Conservation (phyloP, 441 rosid genomes). For the Adansonia madagascariensis region DNA sequence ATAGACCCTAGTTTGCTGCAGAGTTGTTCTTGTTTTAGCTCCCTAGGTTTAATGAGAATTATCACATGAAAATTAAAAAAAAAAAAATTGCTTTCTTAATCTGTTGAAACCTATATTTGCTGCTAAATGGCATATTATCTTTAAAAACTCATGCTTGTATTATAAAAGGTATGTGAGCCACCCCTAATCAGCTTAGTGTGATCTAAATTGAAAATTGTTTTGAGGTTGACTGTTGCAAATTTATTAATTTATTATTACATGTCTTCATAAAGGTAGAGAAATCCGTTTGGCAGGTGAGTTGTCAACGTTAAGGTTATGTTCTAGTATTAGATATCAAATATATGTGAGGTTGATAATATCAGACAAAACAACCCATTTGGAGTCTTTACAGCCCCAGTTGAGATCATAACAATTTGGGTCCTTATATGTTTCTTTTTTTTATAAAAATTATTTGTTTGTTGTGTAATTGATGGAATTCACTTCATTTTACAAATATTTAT, state of each 20-base stretch:
- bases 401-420: neutral
- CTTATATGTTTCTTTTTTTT: neutral
- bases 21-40: neutral
- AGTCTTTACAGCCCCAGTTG: neutral
- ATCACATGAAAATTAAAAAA: neutral
- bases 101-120: neutral
- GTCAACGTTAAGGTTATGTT: neutral
- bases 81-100: neutral
- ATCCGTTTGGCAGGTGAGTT: slow-evolving; percentile 3
- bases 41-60: neutral
- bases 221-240: neutral
- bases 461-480: neutral
- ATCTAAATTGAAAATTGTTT: neutral
- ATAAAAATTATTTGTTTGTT: neutral
- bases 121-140: neutral
- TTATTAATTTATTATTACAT: neutral
- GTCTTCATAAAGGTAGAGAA: neutral
- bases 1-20: neutral
- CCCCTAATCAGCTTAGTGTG: neutral
- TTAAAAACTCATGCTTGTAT: neutral
- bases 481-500: neutral
- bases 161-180: neutral
- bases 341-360: neutral
- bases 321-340: neutral
- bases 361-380: neutral